Base-by-base conservation (phyloP, 257 asterid species). In the Echium plantagineum region DNA sequence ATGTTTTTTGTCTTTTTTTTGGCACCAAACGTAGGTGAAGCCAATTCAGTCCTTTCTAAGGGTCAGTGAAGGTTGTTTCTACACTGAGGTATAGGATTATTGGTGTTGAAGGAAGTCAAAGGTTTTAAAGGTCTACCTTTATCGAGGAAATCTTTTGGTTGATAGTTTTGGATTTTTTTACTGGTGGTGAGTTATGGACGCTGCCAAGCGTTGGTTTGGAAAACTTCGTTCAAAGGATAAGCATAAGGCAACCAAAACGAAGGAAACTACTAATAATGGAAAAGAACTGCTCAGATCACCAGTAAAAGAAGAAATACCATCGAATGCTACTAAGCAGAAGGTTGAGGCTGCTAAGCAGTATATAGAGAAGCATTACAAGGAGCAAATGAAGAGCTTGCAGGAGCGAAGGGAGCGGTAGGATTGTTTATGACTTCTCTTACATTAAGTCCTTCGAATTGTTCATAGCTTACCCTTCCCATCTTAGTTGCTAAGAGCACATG, bases 201-300 rank as follows among this genome's bases (percentile, higher is more conserved):
- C 81, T 52, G 67, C 83, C 65, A 87, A 71, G 80, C 87, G 90
- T 55, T 87, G 84, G 81, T 80, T 85, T 68, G 83, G 88, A 18
- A 83, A 70, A 58, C 67, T 79, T 15, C 79, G 83, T 30, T 65
- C 81, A 12, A 90, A 80, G 73, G 96, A 87, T 63, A 90, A 85
- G 77, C 80, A 71, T 38, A 85, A 75, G 85, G 61, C 83, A 53
- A 68, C 93, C 60, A 83, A 80, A 81, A 84, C 76, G 79, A 79
- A 83, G 64, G 96, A 90, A 61, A 60, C 84, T 58, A 71, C 72
- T 20, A 68, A 80, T 58, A 74, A 72, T 70, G 89, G 76, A 60
- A 83, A 76, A 69, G 96, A 90, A 71, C 89, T 81, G 57, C 64
- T 81, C 24, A 83, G 76, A 75, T 65, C 86, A 57, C 75, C 83